These are phyloP conservation scores for Sporobolomyces phaffii DNA, from an alignment of 768 basidiomycete species.

Conservation along the genomic window DNA sequence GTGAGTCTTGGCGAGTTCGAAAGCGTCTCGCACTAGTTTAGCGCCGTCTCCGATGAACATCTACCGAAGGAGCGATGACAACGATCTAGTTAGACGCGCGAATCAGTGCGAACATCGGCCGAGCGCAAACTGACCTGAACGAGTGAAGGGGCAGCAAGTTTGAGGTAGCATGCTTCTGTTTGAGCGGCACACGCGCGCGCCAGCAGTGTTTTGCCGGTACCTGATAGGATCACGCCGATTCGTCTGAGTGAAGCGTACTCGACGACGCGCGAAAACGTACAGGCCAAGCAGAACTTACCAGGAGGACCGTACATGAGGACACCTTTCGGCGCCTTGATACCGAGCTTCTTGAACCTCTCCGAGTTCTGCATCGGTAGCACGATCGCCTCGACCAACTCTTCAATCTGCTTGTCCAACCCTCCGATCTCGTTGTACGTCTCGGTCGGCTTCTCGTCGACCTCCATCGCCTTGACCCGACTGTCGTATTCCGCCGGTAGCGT, in stretches of 20 bases:
- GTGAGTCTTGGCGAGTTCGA: slow-evolving; percentile 96
- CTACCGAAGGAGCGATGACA: slow-evolving; percentile 33
- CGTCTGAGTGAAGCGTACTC: too few species aligned
- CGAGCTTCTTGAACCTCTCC: slow-evolving; percentile 96
- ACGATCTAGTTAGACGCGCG: too few species aligned
- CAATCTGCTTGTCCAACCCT: slow-evolving; percentile 98
- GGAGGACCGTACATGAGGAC: slow-evolving; percentile 99
- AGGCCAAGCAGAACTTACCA: slow-evolving; percentile 52
- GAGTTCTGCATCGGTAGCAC: slow-evolving; percentile 98
- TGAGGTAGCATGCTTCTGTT: slow-evolving; percentile 95
- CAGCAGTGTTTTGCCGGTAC: slow-evolving; percentile 94
- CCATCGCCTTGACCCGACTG: slow-evolving; percentile 98
- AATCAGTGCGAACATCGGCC: too few species aligned
- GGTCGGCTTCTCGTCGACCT: slow-evolving; percentile 95
- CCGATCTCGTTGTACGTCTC: slow-evolving; percentile 97
- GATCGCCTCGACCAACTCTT: slow-evolving; percentile 95
- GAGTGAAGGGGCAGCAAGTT: slow-evolving; percentile 92
- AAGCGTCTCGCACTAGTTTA: slow-evolving; percentile 95
- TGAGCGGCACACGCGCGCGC: slow-evolving; percentile 97
- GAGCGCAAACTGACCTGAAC: slow-evolving; percentile 71
- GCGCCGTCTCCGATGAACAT: slow-evolving; percentile 99
- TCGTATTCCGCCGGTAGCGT: slow-evolving; percentile 95
- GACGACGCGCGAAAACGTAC: too few species aligned
- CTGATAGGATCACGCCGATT: too few species aligned
- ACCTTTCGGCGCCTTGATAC: slow-evolving; percentile 95